Conservation (phyloP, 495 filamentous ascomycete genomes). For the Amorphotheca resinae region DNA sequence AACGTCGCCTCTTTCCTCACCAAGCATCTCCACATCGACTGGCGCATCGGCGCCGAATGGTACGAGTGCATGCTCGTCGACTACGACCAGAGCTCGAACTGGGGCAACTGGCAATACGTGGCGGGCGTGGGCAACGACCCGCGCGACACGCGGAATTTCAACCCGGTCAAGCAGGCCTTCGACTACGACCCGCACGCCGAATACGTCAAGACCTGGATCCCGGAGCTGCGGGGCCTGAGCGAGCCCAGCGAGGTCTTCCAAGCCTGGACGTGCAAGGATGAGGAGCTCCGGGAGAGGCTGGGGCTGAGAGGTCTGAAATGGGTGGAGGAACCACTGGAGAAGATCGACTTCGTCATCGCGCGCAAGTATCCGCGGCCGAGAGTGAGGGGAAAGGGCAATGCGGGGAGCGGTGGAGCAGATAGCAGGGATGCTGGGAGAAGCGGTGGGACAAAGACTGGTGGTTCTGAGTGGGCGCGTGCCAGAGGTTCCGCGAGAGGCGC, state of each 20-base stretch:
- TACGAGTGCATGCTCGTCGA: constrained; percentile 58
- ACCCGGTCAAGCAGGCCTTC: constrained; percentile 57
- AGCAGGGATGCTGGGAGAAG: constrained; percentile 1
- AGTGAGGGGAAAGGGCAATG: constrained; percentile 1
- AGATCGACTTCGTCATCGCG: constrained; percentile 32
- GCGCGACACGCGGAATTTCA: constrained; percentile 47
- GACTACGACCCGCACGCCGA: constrained; percentile 54
- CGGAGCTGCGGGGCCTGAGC: constrained; percentile 32
- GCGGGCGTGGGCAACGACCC: constrained; percentile 67
- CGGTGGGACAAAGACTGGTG: no score
- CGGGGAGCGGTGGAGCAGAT: not conserved
- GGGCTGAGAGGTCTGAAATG: constrained; percentile 36
- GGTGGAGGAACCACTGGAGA: constrained; percentile 34
- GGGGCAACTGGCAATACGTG: constrained; percentile 69
- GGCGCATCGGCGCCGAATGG: constrained; percentile 67
- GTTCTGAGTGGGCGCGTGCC: no score
- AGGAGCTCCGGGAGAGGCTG: constrained; percentile 35
- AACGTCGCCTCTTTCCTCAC: constrained; percentile 60
- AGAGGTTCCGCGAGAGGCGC: no score
- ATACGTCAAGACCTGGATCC: constrained; percentile 57
- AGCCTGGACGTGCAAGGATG: constrained; percentile 41
- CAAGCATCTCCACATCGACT: constrained; percentile 61
- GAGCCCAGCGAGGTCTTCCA: constrained; percentile 48
- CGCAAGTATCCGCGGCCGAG: not conserved
- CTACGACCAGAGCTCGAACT: constrained; percentile 61